These are phyloP conservation scores for Brassica juncea DNA, from an alignment of 345 rosid species.

Conservation along the genomic window DNA sequence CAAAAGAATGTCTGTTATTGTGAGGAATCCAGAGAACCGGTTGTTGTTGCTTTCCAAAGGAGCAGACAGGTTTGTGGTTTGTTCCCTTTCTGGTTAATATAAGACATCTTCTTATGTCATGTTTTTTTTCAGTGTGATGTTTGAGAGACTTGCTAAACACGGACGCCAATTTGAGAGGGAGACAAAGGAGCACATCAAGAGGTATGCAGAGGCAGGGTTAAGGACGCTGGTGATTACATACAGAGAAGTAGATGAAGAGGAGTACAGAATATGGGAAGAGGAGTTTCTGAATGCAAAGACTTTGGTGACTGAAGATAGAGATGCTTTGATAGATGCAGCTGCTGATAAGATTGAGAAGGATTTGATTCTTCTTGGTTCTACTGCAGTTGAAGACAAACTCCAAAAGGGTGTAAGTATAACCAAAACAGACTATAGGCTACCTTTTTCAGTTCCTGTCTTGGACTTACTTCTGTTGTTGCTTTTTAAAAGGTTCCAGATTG, in stretches of 20 bases:
- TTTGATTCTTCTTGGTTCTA: constrained; percentile 85
- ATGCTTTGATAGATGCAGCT: constrained; percentile 49
- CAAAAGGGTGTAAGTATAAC: constrained; percentile 70
- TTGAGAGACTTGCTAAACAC: constrained; percentile 61
- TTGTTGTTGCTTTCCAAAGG: constrained; percentile 80
- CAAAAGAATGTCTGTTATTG: constrained; percentile 89
- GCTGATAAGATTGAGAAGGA: constrained; percentile 72
- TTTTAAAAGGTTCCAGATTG: constrained; percentile 69
- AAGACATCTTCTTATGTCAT: not conserved
- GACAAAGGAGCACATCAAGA: constrained; percentile 60
- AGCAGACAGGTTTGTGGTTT: constrained; percentile 73
- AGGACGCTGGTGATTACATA: constrained; percentile 74
- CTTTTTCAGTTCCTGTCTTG: not conserved
- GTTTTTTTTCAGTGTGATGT: constrained; percentile 62
- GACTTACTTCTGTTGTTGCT: not conserved
- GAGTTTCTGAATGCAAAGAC: constrained; percentile 62
- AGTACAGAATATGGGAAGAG: constrained; percentile 59
- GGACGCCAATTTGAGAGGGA: constrained; percentile 49
- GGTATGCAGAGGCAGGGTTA: constrained; percentile 76
- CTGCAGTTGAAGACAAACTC: constrained; percentile 93
- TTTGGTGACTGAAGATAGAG: constrained; percentile 57
- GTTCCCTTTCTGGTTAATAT: not conserved
- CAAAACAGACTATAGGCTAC: not conserved
- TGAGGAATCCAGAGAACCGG: constrained; percentile 56
- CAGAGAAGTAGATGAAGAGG: constrained; percentile 65